Conservation (phyloP, 495 filamentous ascomycete genomes). For the Tuber indicum region DNA sequence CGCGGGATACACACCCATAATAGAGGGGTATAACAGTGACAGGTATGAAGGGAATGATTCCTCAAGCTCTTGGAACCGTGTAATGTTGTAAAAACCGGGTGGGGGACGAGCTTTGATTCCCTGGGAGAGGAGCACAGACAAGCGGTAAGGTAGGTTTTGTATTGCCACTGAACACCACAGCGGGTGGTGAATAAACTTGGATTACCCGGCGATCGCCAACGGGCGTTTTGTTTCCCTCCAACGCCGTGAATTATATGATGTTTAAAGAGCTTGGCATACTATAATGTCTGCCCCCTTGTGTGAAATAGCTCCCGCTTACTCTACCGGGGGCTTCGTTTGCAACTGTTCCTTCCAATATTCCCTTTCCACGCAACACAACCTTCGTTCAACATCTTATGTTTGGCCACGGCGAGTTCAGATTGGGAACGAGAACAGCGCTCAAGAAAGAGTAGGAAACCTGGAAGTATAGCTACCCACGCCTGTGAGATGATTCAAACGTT, state of each 20-base stretch:
- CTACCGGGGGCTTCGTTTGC: not conserved
- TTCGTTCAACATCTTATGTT: not conserved
- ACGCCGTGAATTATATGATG: not conserved
- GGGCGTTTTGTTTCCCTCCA: not conserved
- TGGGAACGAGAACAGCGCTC: not conserved
- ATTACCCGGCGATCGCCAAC: not conserved
- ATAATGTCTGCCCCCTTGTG: not conserved
- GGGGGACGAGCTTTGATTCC: not conserved
- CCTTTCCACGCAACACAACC: not conserved
- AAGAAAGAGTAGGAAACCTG: constrained; percentile 70
- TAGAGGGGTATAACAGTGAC: not conserved
- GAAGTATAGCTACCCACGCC: constrained; percentile 54
- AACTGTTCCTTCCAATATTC: not conserved
- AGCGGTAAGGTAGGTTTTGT: not conserved
- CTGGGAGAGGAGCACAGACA: not conserved
- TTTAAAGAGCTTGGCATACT: not conserved
- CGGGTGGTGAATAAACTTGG: not conserved
- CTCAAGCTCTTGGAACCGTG: not conserved
- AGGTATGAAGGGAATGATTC: not conserved
- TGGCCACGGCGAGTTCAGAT: not conserved
- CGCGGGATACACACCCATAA: constrained; percentile 12
- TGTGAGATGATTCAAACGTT: constrained; percentile 21
- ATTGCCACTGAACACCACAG: not conserved
- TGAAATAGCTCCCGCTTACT: not conserved
- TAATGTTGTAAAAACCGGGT: not conserved